Evolutionary conservation across 2,329 filamentous ascomycete species (phyloP).

Genomic region (Talaromyces sp.): DNA sequence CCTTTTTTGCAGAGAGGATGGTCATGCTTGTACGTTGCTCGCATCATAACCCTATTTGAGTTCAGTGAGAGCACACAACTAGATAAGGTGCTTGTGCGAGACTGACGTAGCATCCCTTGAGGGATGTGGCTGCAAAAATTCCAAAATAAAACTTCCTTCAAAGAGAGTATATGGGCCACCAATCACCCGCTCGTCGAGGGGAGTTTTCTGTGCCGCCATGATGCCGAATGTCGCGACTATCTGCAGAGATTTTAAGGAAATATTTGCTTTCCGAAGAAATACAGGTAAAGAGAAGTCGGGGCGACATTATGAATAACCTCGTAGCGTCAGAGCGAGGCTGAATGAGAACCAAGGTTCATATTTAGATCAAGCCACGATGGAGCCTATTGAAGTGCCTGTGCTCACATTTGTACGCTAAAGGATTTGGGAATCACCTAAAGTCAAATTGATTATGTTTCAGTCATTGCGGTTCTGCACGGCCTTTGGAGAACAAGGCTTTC

Average conservation of each 20-base stretch:
- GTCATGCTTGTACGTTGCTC: not conserved
- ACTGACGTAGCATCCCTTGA: not conserved
- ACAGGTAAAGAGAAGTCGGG: not conserved
- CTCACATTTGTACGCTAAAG: not conserved
- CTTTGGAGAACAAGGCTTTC: not conserved
- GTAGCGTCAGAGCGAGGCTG: no score
- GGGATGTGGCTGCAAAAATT: slow-evolving; percentile 4
- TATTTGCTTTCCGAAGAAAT: not conserved
- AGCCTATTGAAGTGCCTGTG: not conserved
- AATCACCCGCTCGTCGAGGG: slow-evolving; percentile 1
- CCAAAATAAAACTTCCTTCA: slow-evolving; percentile 7
- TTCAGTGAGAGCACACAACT: not conserved
- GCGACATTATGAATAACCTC: not conserved
- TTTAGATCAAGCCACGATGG: not conserved
- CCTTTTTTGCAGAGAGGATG: not conserved
- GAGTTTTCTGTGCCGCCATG: not conserved
- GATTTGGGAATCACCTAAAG: not conserved
- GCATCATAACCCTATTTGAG: not conserved
- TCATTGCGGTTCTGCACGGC: not conserved
- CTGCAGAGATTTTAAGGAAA: not conserved
- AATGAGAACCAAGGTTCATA: not conserved
- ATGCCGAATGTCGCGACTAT: not conserved
- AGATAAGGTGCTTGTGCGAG: not conserved
- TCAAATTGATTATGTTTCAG: not conserved
- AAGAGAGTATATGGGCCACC: slow-evolving; percentile 1